These are phyloP conservation scores for Oryza punctata DNA, from an alignment of 176 grass and related monocot species.

Conservation along the genomic window DNA sequence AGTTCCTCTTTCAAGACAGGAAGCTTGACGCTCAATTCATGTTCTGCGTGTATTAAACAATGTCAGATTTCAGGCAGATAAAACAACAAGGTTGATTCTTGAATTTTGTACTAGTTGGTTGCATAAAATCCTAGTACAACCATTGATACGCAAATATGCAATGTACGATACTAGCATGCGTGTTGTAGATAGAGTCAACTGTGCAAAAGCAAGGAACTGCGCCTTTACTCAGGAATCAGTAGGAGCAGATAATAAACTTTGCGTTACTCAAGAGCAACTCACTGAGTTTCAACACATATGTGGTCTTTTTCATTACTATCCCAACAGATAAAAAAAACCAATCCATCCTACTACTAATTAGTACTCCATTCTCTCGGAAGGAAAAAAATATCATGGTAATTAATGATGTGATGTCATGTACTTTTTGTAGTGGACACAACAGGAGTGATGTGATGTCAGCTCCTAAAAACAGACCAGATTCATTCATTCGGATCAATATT, in stretches of 20 bases:
- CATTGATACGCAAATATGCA: not conserved
- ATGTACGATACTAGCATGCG: not conserved
- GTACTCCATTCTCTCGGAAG: too few species aligned
- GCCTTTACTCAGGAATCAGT: slow-evolving; percentile 11
- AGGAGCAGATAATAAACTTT: not conserved
- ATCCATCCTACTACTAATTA: not conserved
- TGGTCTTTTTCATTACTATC: not conserved
- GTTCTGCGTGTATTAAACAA: slow-evolving; percentile 15
- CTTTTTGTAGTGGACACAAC: not conserved
- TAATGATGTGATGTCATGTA: not conserved
- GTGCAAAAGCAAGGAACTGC: not conserved
- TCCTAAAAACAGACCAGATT: not conserved
- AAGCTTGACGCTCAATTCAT: slow-evolving; percentile 23
- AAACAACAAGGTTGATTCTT: not conserved
- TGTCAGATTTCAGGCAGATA: slow-evolving; percentile 26
- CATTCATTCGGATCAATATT: not conserved
- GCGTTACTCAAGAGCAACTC: not conserved
- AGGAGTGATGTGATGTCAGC: not conserved
- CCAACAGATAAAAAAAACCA: not conserved
- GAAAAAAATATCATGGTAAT: not conserved
- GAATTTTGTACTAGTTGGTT: not conserved
- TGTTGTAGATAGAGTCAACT: slow-evolving; percentile 8
- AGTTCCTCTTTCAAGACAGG: slow-evolving; percentile 15
- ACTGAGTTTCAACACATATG: not conserved
- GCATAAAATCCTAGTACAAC: not conserved